phyloP scores from a whole-genome alignment of 140 eudicot genomes.

The Senecio squalidus region DNA sequence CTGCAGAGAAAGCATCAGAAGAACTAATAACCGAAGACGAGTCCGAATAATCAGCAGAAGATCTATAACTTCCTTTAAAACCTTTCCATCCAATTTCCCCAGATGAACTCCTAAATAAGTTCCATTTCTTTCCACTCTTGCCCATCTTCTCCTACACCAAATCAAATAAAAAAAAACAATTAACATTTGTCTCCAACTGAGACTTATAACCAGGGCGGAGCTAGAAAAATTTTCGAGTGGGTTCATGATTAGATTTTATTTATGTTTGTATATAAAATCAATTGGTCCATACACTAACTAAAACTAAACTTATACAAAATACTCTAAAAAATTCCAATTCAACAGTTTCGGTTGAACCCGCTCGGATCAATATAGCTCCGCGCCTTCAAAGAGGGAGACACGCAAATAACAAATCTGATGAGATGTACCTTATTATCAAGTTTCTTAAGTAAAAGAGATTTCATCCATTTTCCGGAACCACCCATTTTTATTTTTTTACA shows the following conservation, averaged over 20 bases:
- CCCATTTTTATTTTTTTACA: conserved; percentile 44
- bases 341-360: no score
- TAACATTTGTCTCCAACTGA: no score
- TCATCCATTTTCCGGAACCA: conserved; percentile 93
- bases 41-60: conserved; percentile 54
- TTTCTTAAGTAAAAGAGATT: conserved; percentile 59
- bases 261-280: no score
- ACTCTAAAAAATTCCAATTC: no score
- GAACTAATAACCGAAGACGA: conserved; percentile 52
- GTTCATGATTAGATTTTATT: no score
- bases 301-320: no score
- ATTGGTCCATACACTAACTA: no score
- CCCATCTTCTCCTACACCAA: conserved; percentile 52
- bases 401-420: not conserved
- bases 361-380: no score
- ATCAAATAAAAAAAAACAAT: not conserved
- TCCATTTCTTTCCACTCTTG: conserved; percentile 74
- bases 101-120: conserved; percentile 82
- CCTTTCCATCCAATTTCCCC: conserved; percentile 83
- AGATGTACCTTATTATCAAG: no score
- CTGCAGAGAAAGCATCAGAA: conserved; percentile 70
- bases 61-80: conserved; percentile 44
- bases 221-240: no score
- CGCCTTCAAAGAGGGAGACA: no score
- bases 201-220: no score